Evolutionary conservation across 1,139 yeast genomes (phyloP).

Genomic region (Wickerhamiella pararugosa): DNA sequence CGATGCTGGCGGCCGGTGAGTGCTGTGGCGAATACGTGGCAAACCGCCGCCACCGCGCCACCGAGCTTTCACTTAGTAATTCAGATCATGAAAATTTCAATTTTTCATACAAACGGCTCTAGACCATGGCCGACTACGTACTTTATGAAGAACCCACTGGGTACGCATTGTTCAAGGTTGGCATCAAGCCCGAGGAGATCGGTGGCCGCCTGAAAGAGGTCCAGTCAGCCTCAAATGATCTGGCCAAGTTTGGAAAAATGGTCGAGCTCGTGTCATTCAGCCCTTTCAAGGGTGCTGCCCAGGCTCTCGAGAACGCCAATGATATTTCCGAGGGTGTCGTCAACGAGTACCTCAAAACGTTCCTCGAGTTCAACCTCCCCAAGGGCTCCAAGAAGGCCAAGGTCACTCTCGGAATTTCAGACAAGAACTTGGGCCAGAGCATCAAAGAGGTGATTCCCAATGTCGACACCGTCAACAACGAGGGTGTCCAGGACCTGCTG

Average conservation of each 20-base stretch:
- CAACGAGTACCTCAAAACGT: slow-evolving; percentile 77
- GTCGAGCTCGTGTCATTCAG: slow-evolving; percentile 91
- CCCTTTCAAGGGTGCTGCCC: slow-evolving; percentile 98
- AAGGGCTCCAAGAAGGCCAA: slow-evolving; percentile 55
- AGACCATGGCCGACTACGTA: slow-evolving; percentile 51
- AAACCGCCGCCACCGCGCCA: not conserved
- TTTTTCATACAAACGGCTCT: no score
- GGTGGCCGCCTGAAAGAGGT: slow-evolving; percentile 89
- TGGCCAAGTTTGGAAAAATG: slow-evolving; percentile 79
- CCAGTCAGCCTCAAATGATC: slow-evolving; percentile 78
- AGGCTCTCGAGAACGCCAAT: slow-evolving; percentile 94
- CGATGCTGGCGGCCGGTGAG: no score
- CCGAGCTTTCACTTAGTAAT: not conserved
- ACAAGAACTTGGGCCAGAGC: slow-evolving; percentile 91
- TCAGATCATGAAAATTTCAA: not conserved
- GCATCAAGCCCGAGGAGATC: slow-evolving; percentile 85
- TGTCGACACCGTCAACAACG: slow-evolving; percentile 82
- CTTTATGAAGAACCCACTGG: slow-evolving; percentile 99
- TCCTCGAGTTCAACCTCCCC: slow-evolving; percentile 83
- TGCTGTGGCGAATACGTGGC: no score
- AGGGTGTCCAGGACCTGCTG: slow-evolving; percentile 83
- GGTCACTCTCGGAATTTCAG: slow-evolving; percentile 72
- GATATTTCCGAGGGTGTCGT: slow-evolving; percentile 96
- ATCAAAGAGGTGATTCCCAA: slow-evolving; percentile 80
- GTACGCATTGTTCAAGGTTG: slow-evolving; percentile 89